Evolutionary conservation across 2,329 filamentous ascomycete genomes (phyloP).

Genomic region (Hypoxylon sp.): DNA sequence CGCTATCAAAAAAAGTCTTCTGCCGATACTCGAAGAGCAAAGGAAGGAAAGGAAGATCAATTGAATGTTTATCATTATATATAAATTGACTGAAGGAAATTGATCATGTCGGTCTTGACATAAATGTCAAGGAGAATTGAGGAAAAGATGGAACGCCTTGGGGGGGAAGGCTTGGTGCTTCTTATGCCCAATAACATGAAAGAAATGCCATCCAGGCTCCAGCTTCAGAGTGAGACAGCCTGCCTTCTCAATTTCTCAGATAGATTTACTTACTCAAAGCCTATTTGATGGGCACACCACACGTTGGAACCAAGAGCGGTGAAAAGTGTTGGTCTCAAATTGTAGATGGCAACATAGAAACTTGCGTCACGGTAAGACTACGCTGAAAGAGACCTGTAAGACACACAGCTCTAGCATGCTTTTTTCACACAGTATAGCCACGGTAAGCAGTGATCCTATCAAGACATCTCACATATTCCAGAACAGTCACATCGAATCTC

Average conservation of each 20-base stretch:
- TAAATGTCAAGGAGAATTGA: neutral
- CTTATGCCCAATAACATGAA: constrained; percentile 5
- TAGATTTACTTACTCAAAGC: neutral
- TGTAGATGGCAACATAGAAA: neutral
- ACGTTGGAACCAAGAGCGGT: neutral
- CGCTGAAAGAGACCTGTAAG: neutral
- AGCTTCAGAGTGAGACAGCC: constrained; percentile 8
- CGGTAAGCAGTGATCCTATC: neutral
- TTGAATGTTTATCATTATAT: neutral
- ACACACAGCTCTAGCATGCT: neutral
- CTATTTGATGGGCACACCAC: neutral
- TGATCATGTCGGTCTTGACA: neutral
- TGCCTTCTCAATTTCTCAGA: neutral
- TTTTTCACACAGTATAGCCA: no score
- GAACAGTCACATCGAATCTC: neutral
- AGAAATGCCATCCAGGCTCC: constrained; percentile 2
- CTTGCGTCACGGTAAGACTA: neutral
- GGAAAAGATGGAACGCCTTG: neutral
- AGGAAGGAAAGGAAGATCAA: neutral
- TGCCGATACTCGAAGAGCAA: no score
- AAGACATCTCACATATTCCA: constrained; percentile 1
- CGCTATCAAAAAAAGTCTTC: neutral
- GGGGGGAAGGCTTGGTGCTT: neutral
- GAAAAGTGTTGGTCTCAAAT: neutral
- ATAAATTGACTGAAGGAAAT: neutral